phyloP scores from a whole-genome alignment of 2,329 filamentous ascomycete species.

The Microascus cirrosus region DNA sequence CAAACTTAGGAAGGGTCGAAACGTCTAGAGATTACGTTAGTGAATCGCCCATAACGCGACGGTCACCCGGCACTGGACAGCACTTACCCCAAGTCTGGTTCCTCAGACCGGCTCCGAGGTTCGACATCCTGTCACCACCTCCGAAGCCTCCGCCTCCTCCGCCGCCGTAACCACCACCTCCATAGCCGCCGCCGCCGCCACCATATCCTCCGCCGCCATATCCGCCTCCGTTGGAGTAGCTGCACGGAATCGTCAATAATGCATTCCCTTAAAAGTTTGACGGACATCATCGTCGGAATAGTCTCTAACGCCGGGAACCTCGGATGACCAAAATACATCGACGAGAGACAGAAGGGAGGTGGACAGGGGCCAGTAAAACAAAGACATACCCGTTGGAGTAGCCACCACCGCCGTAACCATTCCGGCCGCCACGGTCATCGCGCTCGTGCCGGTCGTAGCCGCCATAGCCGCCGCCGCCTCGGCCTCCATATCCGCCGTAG shows the following conservation, averaged over 20 bases:
- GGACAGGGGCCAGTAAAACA: neutral
- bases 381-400: slow-evolving; percentile 23
- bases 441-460: slow-evolving; percentile 24
- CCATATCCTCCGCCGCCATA: slow-evolving; percentile 6
- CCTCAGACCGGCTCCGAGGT: slow-evolving; percentile 79
- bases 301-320: neutral
- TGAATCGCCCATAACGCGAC: neutral
- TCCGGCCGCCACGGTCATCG: slow-evolving; percentile 19
- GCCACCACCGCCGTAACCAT: slow-evolving; percentile 36
- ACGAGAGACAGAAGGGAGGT: neutral
- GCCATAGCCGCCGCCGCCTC: slow-evolving; percentile 17
- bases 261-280: neutral
- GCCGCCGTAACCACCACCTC: slow-evolving; percentile 20
- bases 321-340: neutral
- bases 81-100: slow-evolving; percentile 77
- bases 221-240: neutral
- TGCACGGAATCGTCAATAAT: neutral
- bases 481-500: slow-evolving; percentile 15
- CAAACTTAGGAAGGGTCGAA: slow-evolving; percentile 78
- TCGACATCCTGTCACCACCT: slow-evolving; percentile 83
- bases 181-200: slow-evolving; percentile 12
- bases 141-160: slow-evolving; percentile 24
- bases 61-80: neutral
- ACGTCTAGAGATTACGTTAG: slow-evolving; percentile 45
- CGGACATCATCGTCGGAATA: neutral